A percentile compares a stretch with the other conserved stretches of the same genome.
These are phyloP conservation scores for Multifurca ochricompacta DNA, from an alignment of 768 basidiomycete species.

Conservation along the genomic window DNA sequence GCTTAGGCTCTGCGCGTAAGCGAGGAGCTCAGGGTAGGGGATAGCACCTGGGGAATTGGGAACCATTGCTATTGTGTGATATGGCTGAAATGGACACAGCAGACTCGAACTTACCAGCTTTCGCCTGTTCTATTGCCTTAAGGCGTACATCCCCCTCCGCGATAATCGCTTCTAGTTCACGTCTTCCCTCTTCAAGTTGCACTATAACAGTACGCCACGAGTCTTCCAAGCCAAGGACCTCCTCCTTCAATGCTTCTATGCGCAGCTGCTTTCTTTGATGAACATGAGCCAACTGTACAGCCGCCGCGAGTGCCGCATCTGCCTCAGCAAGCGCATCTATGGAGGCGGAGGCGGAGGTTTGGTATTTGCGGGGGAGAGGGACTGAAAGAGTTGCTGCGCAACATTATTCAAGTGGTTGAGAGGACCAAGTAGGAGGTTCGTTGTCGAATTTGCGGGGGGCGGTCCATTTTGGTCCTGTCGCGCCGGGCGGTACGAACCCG, in stretches of 20 bases:
- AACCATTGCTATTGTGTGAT: neutral
- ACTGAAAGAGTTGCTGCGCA: constrained; percentile 62
- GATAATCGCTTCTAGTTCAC: constrained; percentile 61
- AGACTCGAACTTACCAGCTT: constrained; percentile 46
- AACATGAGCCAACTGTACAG: constrained; percentile 53
- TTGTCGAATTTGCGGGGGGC: constrained; percentile 39
- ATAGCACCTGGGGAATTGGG: constrained; percentile 47
- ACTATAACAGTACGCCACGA: constrained; percentile 63
- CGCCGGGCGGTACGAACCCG: neutral
- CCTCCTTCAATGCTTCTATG: constrained; percentile 64
- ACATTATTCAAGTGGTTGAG: constrained; percentile 55
- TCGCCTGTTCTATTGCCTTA: constrained; percentile 62
- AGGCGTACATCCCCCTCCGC: constrained; percentile 69
- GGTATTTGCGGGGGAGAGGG: constrained; percentile 58
- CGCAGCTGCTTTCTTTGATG: constrained; percentile 72
- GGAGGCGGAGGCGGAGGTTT: constrained; percentile 58
- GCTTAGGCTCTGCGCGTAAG: constrained; percentile 79
- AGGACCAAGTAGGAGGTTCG: constrained; percentile 52
- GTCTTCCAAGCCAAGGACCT: constrained; percentile 59
- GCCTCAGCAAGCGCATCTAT: constrained; percentile 48
- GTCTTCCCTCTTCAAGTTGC: constrained; percentile 57
- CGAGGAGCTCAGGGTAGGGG: constrained; percentile 74
- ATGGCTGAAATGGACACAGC: neutral
- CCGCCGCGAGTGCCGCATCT: constrained; percentile 57
- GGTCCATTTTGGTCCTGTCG: neutral